phyloP scores from a whole-genome alignment of 495 filamentous ascomycete species.

The Parathielavia hyrcaniae region DNA sequence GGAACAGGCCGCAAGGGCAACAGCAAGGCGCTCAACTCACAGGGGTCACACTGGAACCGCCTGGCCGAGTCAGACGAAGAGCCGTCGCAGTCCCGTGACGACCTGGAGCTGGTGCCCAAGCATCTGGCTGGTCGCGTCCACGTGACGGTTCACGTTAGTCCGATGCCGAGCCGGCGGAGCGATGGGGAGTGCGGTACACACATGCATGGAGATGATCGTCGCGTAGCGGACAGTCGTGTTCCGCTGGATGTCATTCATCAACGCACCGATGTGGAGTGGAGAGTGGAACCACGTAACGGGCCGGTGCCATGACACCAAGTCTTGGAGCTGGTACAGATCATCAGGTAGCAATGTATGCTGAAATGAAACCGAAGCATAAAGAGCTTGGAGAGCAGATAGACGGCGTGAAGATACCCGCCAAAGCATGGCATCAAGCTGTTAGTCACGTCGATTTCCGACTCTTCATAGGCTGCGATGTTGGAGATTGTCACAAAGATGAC shows the following conservation, averaged over 20 bases:
- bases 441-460: too few species aligned
- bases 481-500: too few species aligned
- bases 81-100: not conserved
- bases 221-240: conserved; percentile 2
- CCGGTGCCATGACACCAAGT: not conserved
- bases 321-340: too few species aligned
- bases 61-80: not conserved
- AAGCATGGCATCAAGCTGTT: too few species aligned
- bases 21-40: not conserved
- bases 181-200: not conserved
- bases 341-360: too few species aligned
- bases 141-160: not conserved
- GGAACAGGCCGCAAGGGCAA: conserved; percentile 3
- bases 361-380: too few species aligned
- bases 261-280: conserved; percentile 9
- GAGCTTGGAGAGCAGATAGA: too few species aligned
- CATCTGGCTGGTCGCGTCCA: not conserved
- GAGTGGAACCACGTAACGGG: not conserved
- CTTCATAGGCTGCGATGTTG: too few species aligned
- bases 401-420: too few species aligned
- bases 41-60: conserved; percentile 4
- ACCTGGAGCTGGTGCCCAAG: conserved; percentile 10
- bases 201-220: not conserved
- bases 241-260: conserved; percentile 7
- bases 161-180: not conserved